phyloP scores from a whole-genome alignment of 306 rosid genomes.

The Rosa lucieae region DNA sequence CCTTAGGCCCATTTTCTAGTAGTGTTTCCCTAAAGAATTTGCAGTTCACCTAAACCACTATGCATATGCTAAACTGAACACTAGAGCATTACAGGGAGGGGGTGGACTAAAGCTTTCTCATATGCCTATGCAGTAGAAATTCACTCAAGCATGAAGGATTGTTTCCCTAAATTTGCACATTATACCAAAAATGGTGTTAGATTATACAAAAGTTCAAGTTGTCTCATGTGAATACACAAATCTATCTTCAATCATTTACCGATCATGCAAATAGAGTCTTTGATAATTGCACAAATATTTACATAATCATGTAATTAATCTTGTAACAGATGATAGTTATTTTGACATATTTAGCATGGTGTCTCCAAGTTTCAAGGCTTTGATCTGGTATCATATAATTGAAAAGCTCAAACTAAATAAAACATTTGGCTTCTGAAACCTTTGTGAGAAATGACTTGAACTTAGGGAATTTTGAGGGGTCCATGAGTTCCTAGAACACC shows the following conservation, averaged over 20 bases:
- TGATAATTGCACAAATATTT: not conserved
- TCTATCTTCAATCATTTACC: no score
- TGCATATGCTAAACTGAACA: no score
- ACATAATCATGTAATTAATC: not conserved
- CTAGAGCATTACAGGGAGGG: no score
- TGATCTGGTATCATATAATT: constrained; percentile 7
- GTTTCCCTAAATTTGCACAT: constrained; percentile 64
- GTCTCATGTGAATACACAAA: no score
- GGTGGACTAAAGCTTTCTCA: no score
- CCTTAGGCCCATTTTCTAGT: no score
- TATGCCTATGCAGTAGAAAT: constrained; percentile 45
- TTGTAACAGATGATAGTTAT: no score
- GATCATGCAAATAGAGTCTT: not conserved
- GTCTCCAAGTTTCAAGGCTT: no score
- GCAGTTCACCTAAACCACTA: no score
- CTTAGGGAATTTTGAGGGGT: constrained; percentile 69
- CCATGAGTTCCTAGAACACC: constrained; percentile 96
- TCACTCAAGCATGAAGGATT: constrained; percentile 96
- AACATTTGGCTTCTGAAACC: constrained; percentile 48
- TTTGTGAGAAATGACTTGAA: constrained; percentile 80
- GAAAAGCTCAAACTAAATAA: constrained; percentile 15
- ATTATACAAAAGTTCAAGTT: not conserved
- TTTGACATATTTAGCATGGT: no score
- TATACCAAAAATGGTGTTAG: constrained; percentile 20
- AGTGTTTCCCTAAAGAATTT: no score